Percentiles rank a stretch among this genome's conserved stretches.
These are phyloP conservation scores for Zoysia pacifica DNA, from an alignment of 176 grass and related monocot species.

Conservation along the genomic window DNA sequence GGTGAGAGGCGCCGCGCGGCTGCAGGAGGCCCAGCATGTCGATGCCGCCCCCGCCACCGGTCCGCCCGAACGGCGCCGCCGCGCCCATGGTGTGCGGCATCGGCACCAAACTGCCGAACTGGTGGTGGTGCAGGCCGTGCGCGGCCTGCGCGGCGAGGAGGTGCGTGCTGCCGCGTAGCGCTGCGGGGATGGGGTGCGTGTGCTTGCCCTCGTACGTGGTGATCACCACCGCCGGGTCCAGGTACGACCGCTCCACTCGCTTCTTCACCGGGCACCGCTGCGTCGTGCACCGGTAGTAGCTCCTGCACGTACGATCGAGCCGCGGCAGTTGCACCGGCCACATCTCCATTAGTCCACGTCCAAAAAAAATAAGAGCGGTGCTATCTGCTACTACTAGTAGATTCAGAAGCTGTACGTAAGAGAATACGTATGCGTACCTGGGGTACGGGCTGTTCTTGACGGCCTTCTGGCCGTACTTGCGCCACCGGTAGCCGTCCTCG, in stretches of 20 bases:
- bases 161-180: constrained; percentile 76
- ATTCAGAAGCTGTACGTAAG: neutral
- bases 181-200: constrained; percentile 72
- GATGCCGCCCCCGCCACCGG: neutral
- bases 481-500: constrained; percentile 96
- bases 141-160: constrained; percentile 62
- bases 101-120: constrained; percentile 14
- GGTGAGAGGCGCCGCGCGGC: neutral
- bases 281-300: constrained; percentile 97
- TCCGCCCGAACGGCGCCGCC: constrained; percentile 29
- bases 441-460: constrained; percentile 99
- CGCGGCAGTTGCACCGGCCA: neutral
- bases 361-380: neutral
- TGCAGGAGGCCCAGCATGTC: constrained; percentile 46
- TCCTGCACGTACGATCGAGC: constrained; percentile 50
- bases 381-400: neutral
- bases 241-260: constrained; percentile 86
- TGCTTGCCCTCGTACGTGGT: constrained; percentile 98
- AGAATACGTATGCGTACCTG: constrained; percentile 44
- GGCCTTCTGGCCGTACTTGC: constrained; percentile 99
- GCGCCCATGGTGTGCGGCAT: constrained; percentile 22
- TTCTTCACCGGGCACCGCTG: constrained; percentile 98
- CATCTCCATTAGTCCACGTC: neutral
- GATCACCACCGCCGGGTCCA: constrained; percentile 80
- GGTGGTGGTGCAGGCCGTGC: constrained; percentile 43